These are phyloP conservation scores for Rhizophagus sp. DNA, from an alignment of 192 early-diverging fungal genomes.

Conservation along the genomic window DNA sequence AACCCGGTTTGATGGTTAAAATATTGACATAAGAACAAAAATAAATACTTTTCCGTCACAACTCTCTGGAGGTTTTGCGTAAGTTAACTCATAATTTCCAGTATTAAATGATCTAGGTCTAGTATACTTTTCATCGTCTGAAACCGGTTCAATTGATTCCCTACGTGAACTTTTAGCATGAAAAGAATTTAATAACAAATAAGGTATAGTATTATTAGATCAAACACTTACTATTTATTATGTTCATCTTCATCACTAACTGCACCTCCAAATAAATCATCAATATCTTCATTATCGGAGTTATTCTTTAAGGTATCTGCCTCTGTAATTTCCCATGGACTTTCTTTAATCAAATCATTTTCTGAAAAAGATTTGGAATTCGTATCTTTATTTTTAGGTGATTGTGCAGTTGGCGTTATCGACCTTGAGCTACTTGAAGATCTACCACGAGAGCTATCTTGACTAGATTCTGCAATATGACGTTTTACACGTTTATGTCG, in stretches of 20 bases:
- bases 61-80: neutral
- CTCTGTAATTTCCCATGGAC: neutral
- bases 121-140: neutral
- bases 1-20: neutral
- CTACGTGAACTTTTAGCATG: neutral
- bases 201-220: neutral
- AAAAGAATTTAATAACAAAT: neutral
- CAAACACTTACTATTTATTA: neutral
- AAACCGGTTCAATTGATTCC: neutral
- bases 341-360: neutral
- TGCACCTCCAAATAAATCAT: slow-evolving; percentile 18
- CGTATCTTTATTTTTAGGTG: neutral
- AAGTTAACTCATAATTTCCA: neutral
- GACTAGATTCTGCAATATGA: neutral
- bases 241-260: neutral
- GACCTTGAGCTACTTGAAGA: neutral
- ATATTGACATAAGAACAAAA: neutral
- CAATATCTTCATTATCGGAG: neutral
- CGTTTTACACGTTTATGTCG: neutral
- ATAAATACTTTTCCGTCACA: neutral
- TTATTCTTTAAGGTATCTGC: neutral
- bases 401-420: neutral
- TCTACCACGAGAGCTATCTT: neutral
- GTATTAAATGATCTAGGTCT: neutral
- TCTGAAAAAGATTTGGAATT: neutral